Percentiles rank a stretch among this genome's conserved stretches.
Evolutionary conservation across 805 yeast species (phyloP).

Genomic region (Saturnispora sekii): DNA sequence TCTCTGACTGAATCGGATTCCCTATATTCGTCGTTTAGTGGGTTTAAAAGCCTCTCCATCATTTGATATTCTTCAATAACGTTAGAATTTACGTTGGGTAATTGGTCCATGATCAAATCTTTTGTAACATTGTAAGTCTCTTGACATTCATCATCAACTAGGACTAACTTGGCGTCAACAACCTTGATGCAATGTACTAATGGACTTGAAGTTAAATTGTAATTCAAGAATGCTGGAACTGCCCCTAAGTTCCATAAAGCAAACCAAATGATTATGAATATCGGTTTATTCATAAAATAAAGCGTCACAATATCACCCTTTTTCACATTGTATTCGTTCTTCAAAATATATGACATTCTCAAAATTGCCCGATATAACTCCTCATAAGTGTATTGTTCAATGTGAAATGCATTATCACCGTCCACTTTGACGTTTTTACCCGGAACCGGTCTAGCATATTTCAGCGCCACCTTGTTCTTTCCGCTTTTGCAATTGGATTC

Average conservation of each 20-base stretch:
- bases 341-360: slow-evolving; percentile 56
- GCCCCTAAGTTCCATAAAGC: slow-evolving; percentile 92
- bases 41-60: slow-evolving; percentile 11
- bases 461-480: slow-evolving; percentile 50
- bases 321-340: slow-evolving; percentile 51
- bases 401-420: slow-evolving; percentile 45
- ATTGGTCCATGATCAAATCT: slow-evolving; percentile 26
- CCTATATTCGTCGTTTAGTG: slow-evolving; percentile 38
- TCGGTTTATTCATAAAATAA: slow-evolving; percentile 73
- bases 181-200: slow-evolving; percentile 71
- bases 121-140: slow-evolving; percentile 35
- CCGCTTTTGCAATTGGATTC: slow-evolving; percentile 38
- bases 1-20: slow-evolving; percentile 51
- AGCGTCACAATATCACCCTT: slow-evolving; percentile 64
- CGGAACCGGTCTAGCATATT: slow-evolving; percentile 43
- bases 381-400: slow-evolving; percentile 58
- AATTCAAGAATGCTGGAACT: slow-evolving; percentile 76
- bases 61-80: slow-evolving; percentile 17
- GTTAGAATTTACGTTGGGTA: slow-evolving; percentile 22
- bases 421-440: slow-evolving; percentile 28
- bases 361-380: slow-evolving; percentile 60
- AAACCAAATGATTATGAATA: slow-evolving; percentile 71
- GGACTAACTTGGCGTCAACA: slow-evolving; percentile 52
- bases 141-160: slow-evolving; percentile 54
- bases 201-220: slow-evolving; percentile 63